Conservation (phyloP, 1,139 yeast genomes). For the Yamadazyma conglobata region DNA sequence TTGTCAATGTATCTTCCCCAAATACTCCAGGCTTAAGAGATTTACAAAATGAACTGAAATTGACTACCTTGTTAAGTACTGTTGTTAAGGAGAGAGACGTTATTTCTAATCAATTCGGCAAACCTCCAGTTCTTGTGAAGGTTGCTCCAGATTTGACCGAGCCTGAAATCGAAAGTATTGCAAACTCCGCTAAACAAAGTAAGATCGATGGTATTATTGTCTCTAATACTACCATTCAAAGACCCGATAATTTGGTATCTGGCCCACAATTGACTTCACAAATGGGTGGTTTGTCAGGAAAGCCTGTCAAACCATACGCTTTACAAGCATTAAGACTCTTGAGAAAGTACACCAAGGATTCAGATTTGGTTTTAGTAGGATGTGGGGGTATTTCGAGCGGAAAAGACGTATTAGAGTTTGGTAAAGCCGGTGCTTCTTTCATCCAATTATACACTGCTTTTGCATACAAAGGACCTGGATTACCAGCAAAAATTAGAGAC, state of each 20-base stretch:
- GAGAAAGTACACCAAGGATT: constrained; percentile 71
- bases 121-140: constrained; percentile 81
- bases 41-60: constrained; percentile 72
- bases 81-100: constrained; percentile 59
- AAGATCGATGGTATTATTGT: constrained; percentile 88
- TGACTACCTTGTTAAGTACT: constrained; percentile 62
- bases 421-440: constrained; percentile 88
- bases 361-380: constrained; percentile 73
- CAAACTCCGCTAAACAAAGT: constrained; percentile 71
- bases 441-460: constrained; percentile 85
- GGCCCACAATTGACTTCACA: constrained; percentile 46
- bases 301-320: constrained; percentile 82
- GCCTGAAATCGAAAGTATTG: constrained; percentile 78
- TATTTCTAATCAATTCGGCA: constrained; percentile 40
- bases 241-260: constrained; percentile 61
- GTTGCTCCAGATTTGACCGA: constrained; percentile 91
- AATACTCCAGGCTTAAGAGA: constrained; percentile 93
- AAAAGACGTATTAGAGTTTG: constrained; percentile 85
- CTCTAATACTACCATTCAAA: constrained; percentile 84
- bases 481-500: constrained; percentile 72
- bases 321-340: constrained; percentile 66
- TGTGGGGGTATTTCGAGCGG: constrained; percentile 92
- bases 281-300: constrained; percentile 89
- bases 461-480: constrained; percentile 91
- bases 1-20: constrained; percentile 92